Evolutionary conservation across 108 stramenopile genomes (phyloP).

Genomic region (Poteriospumella lacustris): DNA sequence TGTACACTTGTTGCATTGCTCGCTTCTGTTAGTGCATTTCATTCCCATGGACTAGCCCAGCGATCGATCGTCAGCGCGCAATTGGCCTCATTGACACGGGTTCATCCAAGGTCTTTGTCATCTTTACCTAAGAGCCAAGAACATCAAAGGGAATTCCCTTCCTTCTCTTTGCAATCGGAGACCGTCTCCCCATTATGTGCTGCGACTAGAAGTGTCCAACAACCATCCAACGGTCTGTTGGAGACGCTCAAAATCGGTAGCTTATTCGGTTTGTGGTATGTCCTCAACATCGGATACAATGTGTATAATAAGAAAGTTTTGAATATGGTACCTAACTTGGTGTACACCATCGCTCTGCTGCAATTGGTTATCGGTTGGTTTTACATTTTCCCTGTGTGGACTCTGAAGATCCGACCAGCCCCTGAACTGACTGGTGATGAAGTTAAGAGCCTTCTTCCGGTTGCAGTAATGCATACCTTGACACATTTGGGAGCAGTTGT

Average conservation of each 20-base stretch:
- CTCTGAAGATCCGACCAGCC: slow-evolving; percentile 71
- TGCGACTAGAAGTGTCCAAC: too few species aligned
- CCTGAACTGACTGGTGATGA: slow-evolving; percentile 76
- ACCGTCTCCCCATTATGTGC: too few species aligned
- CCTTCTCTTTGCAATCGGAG: too few species aligned
- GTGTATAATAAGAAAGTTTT: slow-evolving; percentile 96
- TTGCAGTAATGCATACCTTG: slow-evolving; percentile 90
- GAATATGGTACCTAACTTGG: slow-evolving; percentile 71
- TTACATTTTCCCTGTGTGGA: slow-evolving; percentile 82
- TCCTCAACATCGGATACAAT: slow-evolving; percentile 97
- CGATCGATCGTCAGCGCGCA: too few species aligned
- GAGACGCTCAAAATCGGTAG: slow-evolving; percentile 71
- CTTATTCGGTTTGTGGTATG: slow-evolving; percentile 95
- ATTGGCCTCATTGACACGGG: too few species aligned
- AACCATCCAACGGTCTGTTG: slow-evolving; percentile 47
- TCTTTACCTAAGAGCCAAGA: too few species aligned
- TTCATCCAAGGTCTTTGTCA: too few species aligned
- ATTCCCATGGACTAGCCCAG: too few species aligned
- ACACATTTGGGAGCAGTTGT: slow-evolving; percentile 93
- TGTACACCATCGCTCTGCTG: slow-evolving; percentile 88
- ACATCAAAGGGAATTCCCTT: too few species aligned
- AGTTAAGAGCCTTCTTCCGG: slow-evolving; percentile 80
- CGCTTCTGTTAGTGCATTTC: too few species aligned
- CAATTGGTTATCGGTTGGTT: slow-evolving; percentile 87
- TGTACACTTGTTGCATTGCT: too few species aligned